Evolutionary conservation across 768 basidiomycete species (phyloP), one percentile per base, ranked within the genome.

Genomic region (Sporobolomyces phaffii): DNA sequence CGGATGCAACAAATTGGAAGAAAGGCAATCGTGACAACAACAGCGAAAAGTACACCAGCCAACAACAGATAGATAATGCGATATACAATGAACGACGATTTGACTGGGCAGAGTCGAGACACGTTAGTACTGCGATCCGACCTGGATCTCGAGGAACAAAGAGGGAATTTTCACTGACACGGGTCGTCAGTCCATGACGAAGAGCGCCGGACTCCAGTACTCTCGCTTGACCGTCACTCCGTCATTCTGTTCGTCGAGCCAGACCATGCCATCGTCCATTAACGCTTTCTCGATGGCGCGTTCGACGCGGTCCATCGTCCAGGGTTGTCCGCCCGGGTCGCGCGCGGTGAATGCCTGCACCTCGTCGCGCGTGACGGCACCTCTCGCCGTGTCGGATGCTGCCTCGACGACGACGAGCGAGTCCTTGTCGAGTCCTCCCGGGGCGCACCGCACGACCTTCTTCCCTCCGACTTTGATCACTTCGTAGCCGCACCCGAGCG

Each of bases 401-500:
- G 94, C 82, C 11, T 76, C 78, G 5, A 82, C 75, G 3, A 97
- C 85, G 28, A 84, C 82, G 2, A 89, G 84, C 75, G 94, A 91
- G 75, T 97, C 94, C 36, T 85, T 86, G 73, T 97, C 91, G 28
- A 98, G 81, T 73, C 92, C 88, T 75, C 88, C 87, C 28, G 91
- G 85, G n/a, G 94, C 85, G 66, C 87, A 91, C 49, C 91, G 82
- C 20, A 98, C 86, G 84, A 91, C 87, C 79, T 85, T 88, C 73
- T 80, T 79, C 47, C 85, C 82, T n/a, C 84, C 86, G 41, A 91
- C 81, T 24, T 85, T 83, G 51, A 93, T 80, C 26, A 94, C 83
- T 71, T 89, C 84, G 77, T 97, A 97, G 3, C 96, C 96, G n/a
- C 90, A 87, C 15, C 88, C 87, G 5, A 98, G 83, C 0, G 92